Evolutionary conservation across 257 asterid species (phyloP), one percentile per base, ranked within the genome.

Genomic region (Ajuga chamaepitys): DNA sequence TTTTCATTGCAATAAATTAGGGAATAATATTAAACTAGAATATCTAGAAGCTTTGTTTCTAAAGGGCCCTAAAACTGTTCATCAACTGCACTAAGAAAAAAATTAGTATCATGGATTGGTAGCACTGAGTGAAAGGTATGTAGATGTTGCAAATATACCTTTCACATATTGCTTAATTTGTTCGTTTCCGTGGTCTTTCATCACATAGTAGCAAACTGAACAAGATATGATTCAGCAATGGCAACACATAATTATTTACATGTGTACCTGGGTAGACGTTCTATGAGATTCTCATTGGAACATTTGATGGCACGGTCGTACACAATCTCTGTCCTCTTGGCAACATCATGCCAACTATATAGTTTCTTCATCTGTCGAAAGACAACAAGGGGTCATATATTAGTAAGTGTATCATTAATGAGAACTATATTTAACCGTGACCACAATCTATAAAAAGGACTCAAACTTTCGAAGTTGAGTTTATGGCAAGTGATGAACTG

Each of bases 331-430:
- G 97, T 94, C 81, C 99, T 85, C 66, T 74, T 82, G 65, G 97
- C 96, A 61, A 94, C 97, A 68, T 90, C 97, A 70, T 81, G 95
- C 99, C 99, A 94, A 66, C 97, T 94, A 70, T 90, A 90, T 35
- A 94, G 92, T 67, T 85, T 72, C 82, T 90, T 90, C 84, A 94
- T 80, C 99, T 94, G 93, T 59, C 54, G 10, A 57, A 65, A 25
- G 28, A 25, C 30, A 60, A 64, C 26, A 62, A 42, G 47, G 38
- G 38, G 17, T 41, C 20, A 17, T 11, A n/a, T 20, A 34, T 65
- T 64, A 45, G 20, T 22, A 66, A 58, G 56, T 56, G 14, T 45
- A 12, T 45, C 37, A 13, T 50, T 20, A 28, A 41, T 48, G 34
- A 38, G 9, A 58, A 63, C 47, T 52, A 45, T 24, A 52, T 34